Conservation (phyloP, 2,329 filamentous ascomycete genomes). For the Sclerotinia nivalis region DNA sequence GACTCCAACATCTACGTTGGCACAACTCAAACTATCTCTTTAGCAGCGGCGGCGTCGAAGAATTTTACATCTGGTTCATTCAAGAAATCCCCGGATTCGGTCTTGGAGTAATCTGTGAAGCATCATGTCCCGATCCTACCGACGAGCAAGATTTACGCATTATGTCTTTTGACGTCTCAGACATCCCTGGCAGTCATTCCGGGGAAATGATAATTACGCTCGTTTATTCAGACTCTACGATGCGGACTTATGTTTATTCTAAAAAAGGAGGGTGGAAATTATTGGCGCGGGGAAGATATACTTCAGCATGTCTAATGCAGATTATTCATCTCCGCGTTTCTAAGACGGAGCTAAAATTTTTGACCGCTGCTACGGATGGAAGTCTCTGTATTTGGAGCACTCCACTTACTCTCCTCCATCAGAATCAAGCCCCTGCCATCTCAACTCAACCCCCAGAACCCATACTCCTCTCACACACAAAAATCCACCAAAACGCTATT, state of each 20-base stretch:
- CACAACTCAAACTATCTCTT: slow-evolving; percentile 67
- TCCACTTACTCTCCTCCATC: neutral
- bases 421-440: neutral
- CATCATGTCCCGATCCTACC: slow-evolving; percentile 52
- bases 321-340: slow-evolving; percentile 45
- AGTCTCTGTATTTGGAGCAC: slow-evolving; percentile 63
- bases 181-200: slow-evolving; percentile 20
- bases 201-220: slow-evolving; percentile 55
- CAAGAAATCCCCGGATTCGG: slow-evolving; percentile 53
- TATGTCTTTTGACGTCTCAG: slow-evolving; percentile 69
- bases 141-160: slow-evolving; percentile 70
- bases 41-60: slow-evolving; percentile 83
- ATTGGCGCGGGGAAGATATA: slow-evolving; percentile 60
- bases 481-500: slow-evolving; percentile 78
- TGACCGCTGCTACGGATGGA: slow-evolving; percentile 82
- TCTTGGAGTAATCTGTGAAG: slow-evolving; percentile 59
- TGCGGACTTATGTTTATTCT: slow-evolving; percentile 60
- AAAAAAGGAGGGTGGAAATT: slow-evolving; percentile 48
- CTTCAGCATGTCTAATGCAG: slow-evolving; percentile 75
- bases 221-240: slow-evolving; percentile 79
- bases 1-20: slow-evolving; percentile 73
- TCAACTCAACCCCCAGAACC: neutral
- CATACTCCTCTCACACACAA: slow-evolving; percentile 38
- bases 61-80: slow-evolving; percentile 80
- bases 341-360: slow-evolving; percentile 45